These are phyloP conservation scores for Cucurbita maxima DNA, from an alignment of 306 rosid genomes.

Conservation along the genomic window DNA sequence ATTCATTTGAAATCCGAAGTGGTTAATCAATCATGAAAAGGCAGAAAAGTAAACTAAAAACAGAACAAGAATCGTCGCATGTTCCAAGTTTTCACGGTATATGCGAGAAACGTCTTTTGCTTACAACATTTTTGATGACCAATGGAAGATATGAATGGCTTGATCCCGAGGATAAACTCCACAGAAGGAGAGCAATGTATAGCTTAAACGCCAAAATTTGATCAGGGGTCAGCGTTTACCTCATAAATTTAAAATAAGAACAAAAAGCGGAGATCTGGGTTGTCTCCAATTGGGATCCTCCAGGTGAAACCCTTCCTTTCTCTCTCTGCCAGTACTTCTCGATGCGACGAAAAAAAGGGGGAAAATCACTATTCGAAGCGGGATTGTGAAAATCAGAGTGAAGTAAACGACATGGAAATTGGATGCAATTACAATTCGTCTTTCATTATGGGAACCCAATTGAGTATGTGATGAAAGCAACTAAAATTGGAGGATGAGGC, in stretches of 20 bases:
- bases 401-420: not conserved
- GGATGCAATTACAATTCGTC: not conserved
- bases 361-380: not conserved
- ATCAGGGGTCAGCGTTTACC: not conserved
- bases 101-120: not conserved
- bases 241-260: not conserved
- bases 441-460: not conserved
- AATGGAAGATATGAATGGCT: not conserved
- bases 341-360: not conserved
- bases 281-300: not conserved
- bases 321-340: not conserved
- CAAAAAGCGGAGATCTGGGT: constrained; percentile 5
- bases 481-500: not conserved
- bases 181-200: no score
- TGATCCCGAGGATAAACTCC: not conserved
- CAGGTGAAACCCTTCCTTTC: not conserved
- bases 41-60: not conserved
- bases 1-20: not conserved
- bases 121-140: not conserved
- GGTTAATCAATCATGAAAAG: not conserved
- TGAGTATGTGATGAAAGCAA: not conserved
- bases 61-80: not conserved
- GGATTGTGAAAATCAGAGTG: not conserved
- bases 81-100: not conserved
- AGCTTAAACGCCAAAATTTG: not conserved